phyloP scores from a whole-genome alignment of 192 early-diverging fungal species.

The Spizellomyces sp. region DNA sequence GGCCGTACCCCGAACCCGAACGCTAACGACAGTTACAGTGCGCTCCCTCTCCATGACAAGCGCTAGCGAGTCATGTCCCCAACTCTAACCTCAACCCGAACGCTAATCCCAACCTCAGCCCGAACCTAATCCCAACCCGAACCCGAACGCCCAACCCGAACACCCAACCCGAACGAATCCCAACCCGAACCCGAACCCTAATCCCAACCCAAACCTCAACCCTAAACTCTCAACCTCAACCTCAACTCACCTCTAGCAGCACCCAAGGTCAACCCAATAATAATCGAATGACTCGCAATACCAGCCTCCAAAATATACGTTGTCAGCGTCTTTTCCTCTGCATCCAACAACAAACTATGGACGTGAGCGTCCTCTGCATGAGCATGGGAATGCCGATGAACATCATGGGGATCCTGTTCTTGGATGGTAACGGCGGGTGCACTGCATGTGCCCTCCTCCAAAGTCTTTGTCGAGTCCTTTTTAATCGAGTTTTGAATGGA shows the following conservation, averaged over 20 bases:
- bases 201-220: too few relatives aligned
- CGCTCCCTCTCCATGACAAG: too few relatives aligned
- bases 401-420: slow-evolving; percentile 7
- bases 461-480: not conserved
- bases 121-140: too few relatives aligned
- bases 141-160: not conserved
- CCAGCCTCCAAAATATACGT: slow-evolving; percentile 48
- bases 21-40: too few relatives aligned
- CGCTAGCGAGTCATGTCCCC: too few relatives aligned
- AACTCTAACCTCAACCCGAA: too few relatives aligned
- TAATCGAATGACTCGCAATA: slow-evolving; percentile 50
- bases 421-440: not conserved
- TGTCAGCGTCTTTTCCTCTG: slow-evolving; percentile 24
- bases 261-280: slow-evolving; percentile 53
- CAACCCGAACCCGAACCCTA: not conserved
- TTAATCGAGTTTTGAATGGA: slow-evolving; percentile 21
- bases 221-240: too few relatives aligned
- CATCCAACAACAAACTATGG: slow-evolving; percentile 1
- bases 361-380: slow-evolving; percentile 12
- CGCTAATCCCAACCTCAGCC: not conserved
- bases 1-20: too few relatives aligned
- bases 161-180: not conserved
- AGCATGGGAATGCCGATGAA: not conserved
- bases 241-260: not conserved
- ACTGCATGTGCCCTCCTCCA: not conserved